Evolutionary conservation across 164 flowering plant species (phyloP), one percentile per base, ranked within the genome.

Genomic region (Chimonanthus salicifolius): DNA sequence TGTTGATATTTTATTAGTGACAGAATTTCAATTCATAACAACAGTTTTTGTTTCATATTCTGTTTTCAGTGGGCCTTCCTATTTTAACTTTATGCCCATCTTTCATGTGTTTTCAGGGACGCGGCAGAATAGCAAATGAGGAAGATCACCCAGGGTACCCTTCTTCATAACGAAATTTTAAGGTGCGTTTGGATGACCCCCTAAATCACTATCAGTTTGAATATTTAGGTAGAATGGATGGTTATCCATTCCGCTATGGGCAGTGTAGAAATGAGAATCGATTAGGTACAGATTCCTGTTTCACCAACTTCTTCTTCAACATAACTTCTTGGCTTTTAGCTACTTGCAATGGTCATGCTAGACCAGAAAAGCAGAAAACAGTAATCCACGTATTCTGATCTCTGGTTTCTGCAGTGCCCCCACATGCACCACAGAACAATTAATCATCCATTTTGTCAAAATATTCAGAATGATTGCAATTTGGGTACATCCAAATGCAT

Each of bases 121-220:
- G 77, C 76, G 72, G 77, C 80, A 74, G 76, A 71, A 51, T 45
- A 15, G 21, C 44, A 11, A 72, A 67, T 77, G 80, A 74, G 64
- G 71, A 46, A 68, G 83, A 78, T 74, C 76, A 72, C 73, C 80
- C 82, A 73, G 83, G 74, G 88, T 85, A 82, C 80, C 13, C 66
- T 69, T 21, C 66, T 77, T 71, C 48, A 47, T 47, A 13, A 10
- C 46, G 1, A 44, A 70, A 7, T 2, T 9, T 74, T 9, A 21
- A 63, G 11, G 60, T 54, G 60, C 13, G 16, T n/a, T 54, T 54
- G 60, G 60, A n/a, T 54, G 60, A 54, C 16, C 16, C 60, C 60
- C 60, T 2, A 54, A 4, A 54, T 54, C 60, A 54, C 60, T 15
- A 3, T 13, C 60, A 54, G 60, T n/a, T 54, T 54, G 60, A 54